Evolutionary conservation across 2,329 filamentous ascomycete genomes (phyloP), one percentile per base, ranked within the genome.

Genomic region (Phaeoacremonium minimum): DNA sequence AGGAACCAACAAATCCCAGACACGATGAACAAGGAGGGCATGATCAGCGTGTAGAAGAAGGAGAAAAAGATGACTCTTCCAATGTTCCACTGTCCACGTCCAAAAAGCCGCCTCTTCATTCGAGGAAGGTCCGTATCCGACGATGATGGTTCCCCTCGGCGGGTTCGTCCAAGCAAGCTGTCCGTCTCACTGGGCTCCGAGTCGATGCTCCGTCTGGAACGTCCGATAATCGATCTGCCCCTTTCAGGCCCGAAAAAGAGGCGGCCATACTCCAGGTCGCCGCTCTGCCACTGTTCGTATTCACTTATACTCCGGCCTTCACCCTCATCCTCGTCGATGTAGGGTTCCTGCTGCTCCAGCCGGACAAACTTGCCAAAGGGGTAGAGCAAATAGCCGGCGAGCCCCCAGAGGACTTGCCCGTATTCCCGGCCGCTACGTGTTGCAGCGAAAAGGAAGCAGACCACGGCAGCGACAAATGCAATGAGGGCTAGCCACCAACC

Each of bases 281-380:
- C 93, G 55, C 82, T 96, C 65, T 98, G 93, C 93, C 93, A 98
- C 63, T 95, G 89, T 60, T 98, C 93, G 57, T 98, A 98, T 66
- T 98, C 93, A 52, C 87, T 94, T 54, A 98, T 96, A 65, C 90
- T 97, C 54, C 93, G 81, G 15, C 93, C 93, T 63, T 98, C 93
- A 28, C 91, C 90, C 53, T 93, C 81, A 52, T 98, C 93, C 64
- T 98, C 93, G 42, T 96, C 86, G 32, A 88, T 72, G 56, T 98
- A 98, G 30, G 86, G 85, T 55, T 97, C 93, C 49, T 98, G 93
- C 58, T 91, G 87, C 56, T 95, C 84, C 26, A 98, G 75, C 32
- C 89, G 85, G 44, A 98, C 88, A 59, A 94, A 96, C 53, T 95
- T 94, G 47, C 93, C 93, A 58, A 98, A 98, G 0, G 93, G 93